Conservation (phyloP, 2,329 filamentous ascomycete species). For the Emergomyces orientalis region DNA sequence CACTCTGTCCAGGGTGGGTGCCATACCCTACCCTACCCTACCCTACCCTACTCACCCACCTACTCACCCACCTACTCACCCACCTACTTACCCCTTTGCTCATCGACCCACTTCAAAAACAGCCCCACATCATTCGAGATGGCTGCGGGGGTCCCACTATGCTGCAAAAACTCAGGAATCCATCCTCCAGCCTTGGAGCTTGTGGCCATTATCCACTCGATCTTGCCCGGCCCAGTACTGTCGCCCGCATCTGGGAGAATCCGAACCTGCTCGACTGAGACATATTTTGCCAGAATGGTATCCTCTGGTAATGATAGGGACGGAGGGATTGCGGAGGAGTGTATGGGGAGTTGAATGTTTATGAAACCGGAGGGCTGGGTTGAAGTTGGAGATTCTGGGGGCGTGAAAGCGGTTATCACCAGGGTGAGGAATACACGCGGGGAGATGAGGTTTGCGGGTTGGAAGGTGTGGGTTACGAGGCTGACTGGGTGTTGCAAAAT, state of each 20-base stretch:
- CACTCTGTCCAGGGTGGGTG: no score
- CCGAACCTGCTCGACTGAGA: conserved; percentile 27
- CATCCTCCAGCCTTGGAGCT: conserved; percentile 29
- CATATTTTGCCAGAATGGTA: conserved; percentile 27
- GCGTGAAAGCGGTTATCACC: conserved; percentile 23
- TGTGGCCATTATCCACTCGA: conserved; percentile 32
- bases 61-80: no score
- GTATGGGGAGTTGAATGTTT: conserved; percentile 28
- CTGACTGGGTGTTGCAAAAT: conserved; percentile 20
- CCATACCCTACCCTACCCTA: no score
- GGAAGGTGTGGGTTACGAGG: conserved; percentile 30
- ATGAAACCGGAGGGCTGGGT: conserved; percentile 20
- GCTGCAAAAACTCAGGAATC: conserved; percentile 31
- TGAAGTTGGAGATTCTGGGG: conserved; percentile 8
- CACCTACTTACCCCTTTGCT: not conserved
- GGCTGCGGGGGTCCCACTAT: conserved; percentile 30
- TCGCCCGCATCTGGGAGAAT: conserved; percentile 9
- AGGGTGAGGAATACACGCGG: conserved; percentile 28
- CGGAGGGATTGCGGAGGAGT: conserved; percentile 14
- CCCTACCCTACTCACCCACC: no score
- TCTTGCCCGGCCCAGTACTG: not conserved
- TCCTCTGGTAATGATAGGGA: conserved; percentile 18
- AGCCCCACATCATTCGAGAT: conserved; percentile 33
- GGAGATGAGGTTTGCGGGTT: conserved; percentile 24
- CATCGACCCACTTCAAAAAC: conserved; percentile 28